phyloP scores from a whole-genome alignment of 2,329 filamentous ascomycete genomes.

The Hypoxylon sp. region DNA sequence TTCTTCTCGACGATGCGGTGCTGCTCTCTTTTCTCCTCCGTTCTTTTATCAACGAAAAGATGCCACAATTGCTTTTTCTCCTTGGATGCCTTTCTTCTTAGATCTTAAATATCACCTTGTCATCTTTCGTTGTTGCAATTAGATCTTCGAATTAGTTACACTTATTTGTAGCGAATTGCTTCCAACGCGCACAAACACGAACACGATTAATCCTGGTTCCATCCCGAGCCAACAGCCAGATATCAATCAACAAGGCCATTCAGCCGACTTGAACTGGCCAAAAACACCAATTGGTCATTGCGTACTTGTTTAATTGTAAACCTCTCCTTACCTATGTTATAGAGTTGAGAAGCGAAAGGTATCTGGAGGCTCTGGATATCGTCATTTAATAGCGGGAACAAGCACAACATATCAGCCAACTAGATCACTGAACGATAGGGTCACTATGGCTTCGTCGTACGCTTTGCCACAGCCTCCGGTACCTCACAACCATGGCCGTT shows the following conservation, averaged over 20 bases:
- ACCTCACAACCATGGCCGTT: conserved; percentile 56
- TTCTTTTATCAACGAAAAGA: conserved; percentile 30
- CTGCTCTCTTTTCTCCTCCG: conserved; percentile 14
- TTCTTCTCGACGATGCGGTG: conserved; percentile 18
- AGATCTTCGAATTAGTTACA: conserved; percentile 19
- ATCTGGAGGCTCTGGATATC: conserved; percentile 12
- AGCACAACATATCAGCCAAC: conserved; percentile 3
- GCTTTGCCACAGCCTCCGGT: conserved; percentile 61
- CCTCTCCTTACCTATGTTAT: conserved; percentile 17
- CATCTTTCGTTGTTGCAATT: conserved; percentile 8
- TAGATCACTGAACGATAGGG: conserved; percentile 4
- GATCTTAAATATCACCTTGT: conserved; percentile 9
- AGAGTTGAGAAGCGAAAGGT: conserved; percentile 12
- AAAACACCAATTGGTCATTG: conserved; percentile 10
- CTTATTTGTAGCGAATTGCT: conserved; percentile 1
- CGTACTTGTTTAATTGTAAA: conserved; percentile 5
- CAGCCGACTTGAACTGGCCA: neutral
- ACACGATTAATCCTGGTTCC: conserved; percentile 9
- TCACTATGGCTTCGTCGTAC: conserved; percentile 61
- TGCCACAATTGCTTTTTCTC: conserved; percentile 25
- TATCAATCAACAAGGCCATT: conserved; percentile 15
- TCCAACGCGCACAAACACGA: conserved; percentile 17
- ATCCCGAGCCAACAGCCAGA: conserved; percentile 14
- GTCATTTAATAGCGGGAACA: too few species aligned
- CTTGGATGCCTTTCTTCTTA: conserved; percentile 19